Conservation (phyloP, 441 rosid genomes). For the Breynia disticha region DNA sequence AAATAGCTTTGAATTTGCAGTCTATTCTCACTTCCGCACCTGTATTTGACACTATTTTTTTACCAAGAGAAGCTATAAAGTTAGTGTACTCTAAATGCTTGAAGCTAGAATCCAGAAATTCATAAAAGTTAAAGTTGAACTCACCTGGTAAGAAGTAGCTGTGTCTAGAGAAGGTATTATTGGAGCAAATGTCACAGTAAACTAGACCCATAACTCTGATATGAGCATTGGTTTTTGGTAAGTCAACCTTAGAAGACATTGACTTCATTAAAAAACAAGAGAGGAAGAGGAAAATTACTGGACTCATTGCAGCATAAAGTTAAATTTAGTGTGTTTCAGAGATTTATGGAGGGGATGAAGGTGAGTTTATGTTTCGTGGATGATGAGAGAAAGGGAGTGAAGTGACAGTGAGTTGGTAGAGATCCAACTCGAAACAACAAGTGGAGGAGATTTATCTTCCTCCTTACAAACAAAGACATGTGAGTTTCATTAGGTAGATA, state of each 20-base stretch:
- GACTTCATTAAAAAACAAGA: constrained; percentile 27
- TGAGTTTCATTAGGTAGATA: constrained; percentile 55
- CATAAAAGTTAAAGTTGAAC: not conserved
- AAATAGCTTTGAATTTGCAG: constrained; percentile 62
- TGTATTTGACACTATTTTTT: constrained; percentile 14
- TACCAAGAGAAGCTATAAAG: not conserved
- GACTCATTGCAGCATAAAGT: constrained; percentile 28
- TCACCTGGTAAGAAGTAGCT: constrained; percentile 92
- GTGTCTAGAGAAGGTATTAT: constrained; percentile 85
- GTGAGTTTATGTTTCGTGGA: constrained; percentile 20
- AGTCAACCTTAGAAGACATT: constrained; percentile 24
- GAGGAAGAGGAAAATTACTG: constrained; percentile 25
- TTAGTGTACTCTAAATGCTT: too few relatives aligned
- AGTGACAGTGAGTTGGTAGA: constrained; percentile 24
- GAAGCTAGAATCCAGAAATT: not conserved
- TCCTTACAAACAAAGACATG: constrained; percentile 48
- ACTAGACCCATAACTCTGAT: constrained; percentile 83
- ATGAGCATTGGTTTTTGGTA: constrained; percentile 30
- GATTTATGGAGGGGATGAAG: constrained; percentile 21
- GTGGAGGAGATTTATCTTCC: constrained; percentile 22
- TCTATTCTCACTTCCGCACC: constrained; percentile 81
- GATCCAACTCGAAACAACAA: constrained; percentile 34
- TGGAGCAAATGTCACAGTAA: constrained; percentile 92
- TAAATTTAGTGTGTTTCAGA: constrained; percentile 10
- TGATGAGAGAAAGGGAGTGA: constrained; percentile 16